phyloP scores from a whole-genome alignment of 2,329 filamentous ascomycete genomes.

The Botryotinia convoluta region DNA sequence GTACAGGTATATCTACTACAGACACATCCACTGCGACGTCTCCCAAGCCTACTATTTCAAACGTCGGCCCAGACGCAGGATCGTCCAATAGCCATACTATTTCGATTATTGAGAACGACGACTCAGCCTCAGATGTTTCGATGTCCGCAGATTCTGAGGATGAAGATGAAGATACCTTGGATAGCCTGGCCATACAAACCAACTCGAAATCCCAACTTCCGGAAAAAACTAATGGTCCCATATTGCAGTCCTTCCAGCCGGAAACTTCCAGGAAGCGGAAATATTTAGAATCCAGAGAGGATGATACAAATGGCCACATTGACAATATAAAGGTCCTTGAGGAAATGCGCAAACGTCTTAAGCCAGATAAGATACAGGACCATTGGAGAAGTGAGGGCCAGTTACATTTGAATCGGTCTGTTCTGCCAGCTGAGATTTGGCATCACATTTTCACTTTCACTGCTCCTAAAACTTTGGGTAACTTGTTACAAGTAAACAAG shows the following conservation, averaged over 20 bases:
- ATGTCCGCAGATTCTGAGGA: conserved; percentile 40
- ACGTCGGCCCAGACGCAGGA: conserved; percentile 19
- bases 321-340: conserved; percentile 20
- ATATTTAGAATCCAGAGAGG: conserved; percentile 24
- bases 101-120: conserved; percentile 28
- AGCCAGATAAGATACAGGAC: conserved; percentile 27
- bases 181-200: conserved; percentile 17
- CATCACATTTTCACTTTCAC: conserved; percentile 67
- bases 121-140: conserved; percentile 40
- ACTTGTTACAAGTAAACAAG: conserved; percentile 65
- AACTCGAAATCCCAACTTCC: conserved; percentile 13
- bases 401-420: conserved; percentile 30
- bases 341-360: conserved; percentile 34
- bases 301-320: conserved; percentile 24
- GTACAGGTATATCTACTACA: conserved; percentile 34
- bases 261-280: conserved; percentile 34
- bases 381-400: conserved; percentile 27
- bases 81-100: conserved; percentile 22
- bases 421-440: conserved; percentile 63
- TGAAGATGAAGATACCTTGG: conserved; percentile 28
- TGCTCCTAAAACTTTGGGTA: conserved; percentile 61
- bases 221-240: conserved; percentile 11
- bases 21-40: conserved; percentile 26
- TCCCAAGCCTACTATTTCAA: conserved; percentile 22
- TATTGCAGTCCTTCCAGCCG: conserved; percentile 3